These are phyloP conservation scores for Raphanus raphanistrum DNA, from an alignment of 345 rosid genomes.

Conservation along the genomic window DNA sequence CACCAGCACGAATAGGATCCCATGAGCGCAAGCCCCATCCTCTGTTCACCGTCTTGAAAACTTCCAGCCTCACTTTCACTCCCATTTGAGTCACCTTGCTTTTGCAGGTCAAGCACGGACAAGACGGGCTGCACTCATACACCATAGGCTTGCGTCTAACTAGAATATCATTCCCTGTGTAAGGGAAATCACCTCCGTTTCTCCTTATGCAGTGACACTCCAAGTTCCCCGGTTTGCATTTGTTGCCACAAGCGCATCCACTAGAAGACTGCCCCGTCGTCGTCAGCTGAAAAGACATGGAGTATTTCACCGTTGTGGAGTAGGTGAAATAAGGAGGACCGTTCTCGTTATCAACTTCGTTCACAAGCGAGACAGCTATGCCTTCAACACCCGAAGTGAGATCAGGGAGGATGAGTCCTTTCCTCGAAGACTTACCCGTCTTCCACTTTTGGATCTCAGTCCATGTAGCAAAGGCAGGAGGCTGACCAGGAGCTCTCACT, in stretches of 20 bases:
- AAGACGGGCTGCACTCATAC: constrained; percentile 78
- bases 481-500: constrained; percentile 63
- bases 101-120: constrained; percentile 71
- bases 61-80: constrained; percentile 63
- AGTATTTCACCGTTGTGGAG: constrained; percentile 55
- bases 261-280: constrained; percentile 40
- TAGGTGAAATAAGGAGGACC: constrained; percentile 81
- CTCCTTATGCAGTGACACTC: constrained; percentile 68
- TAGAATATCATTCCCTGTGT: constrained; percentile 61
- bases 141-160: constrained; percentile 63
- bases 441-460: constrained; percentile 61
- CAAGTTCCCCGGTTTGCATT: constrained; percentile 65
- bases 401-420: constrained; percentile 71
- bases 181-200: constrained; percentile 69
- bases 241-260: constrained; percentile 55
- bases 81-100: constrained; percentile 74
- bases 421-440: constrained; percentile 45
- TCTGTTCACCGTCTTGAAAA: constrained; percentile 72
- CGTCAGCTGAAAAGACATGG: constrained; percentile 49
- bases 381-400: constrained; percentile 74
- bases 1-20: constrained; percentile 87
- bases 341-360: constrained; percentile 78
- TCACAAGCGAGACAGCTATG: constrained; percentile 67
- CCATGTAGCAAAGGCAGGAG: constrained; percentile 60
- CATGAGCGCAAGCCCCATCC: constrained; percentile 93